Evolutionary conservation across 2,329 filamentous ascomycete species (phyloP), one percentile per base, ranked within the genome.

Genomic region (Thielaviopsis ethacetica): DNA sequence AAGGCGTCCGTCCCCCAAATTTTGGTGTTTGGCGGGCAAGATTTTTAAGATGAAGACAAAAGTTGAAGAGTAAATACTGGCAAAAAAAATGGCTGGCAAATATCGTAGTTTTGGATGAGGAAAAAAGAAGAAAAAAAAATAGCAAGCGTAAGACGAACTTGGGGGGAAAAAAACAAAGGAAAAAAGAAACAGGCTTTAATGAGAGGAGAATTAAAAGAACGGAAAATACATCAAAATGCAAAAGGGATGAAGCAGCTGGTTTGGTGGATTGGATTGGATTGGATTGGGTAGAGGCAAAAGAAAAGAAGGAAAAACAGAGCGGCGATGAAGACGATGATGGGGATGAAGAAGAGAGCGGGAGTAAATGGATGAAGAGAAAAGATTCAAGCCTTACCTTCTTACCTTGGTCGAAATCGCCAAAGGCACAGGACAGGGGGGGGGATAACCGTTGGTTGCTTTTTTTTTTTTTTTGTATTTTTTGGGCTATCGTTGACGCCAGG

Each of bases 261-360:
- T 49, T 26, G 38, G 53, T 21, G 53, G 22, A 26, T 24, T 44
- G n/a, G 34, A 26, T 44, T n/a, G n/a, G n/a, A n/a, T n/a, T 21
- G 53, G 22, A 26, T 24, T 44, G n/a, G 34, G 38, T 44, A 24
- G 21, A 19, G 41, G 26, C 34, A 44, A 12, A 47, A 52, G 27
- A 34, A 22, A 41, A 50, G 13, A 49, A 56, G 34, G 5, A 17
- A 52, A 52, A 26, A 26, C 10, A 50, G 55, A 55, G 50, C 53
- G 51, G 55, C 52, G 44, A 54, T 53, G 59, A 44, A 50, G 59
- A 52, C 52, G 34, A 24, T n/a, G 50, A 58, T 15, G 53, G 52
- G 19, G 50, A 5, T 34, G 47, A 17, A 30, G 47, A 13, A 34
- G 17, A 34, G 34, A 22, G 44, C 30, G 19, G 34, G 54, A 55